A percentile compares a stretch with the other conserved stretches of the same genome.
Conservation (phyloP, 768 basidiomycete species). For the Chalciporus pseudorubinellus region DNA sequence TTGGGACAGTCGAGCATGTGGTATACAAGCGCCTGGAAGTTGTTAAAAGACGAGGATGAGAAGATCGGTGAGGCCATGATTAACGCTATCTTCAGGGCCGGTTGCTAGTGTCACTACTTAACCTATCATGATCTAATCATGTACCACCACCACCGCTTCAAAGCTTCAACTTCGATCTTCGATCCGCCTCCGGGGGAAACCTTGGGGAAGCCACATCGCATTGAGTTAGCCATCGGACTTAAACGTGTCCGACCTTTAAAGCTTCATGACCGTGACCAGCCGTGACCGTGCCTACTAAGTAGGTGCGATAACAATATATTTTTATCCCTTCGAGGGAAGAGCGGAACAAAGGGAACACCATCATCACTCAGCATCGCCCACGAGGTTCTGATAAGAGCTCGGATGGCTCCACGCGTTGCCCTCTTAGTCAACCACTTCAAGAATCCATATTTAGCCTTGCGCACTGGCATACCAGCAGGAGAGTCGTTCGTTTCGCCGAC, state of each 20-base stretch:
- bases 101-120: conserved; percentile 21
- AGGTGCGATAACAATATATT: no score
- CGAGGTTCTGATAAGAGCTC: neutral
- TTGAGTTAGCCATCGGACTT: no score
- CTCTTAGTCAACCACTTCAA: conserved; percentile 10
- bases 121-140: no score
- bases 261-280: no score
- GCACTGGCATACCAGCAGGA: neutral
- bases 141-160: no score
- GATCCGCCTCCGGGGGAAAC: no score
- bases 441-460: conserved; percentile 8
- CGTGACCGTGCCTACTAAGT: no score
- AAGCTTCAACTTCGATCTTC: no score
- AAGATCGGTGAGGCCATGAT: conserved; percentile 7
- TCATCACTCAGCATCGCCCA: neutral
- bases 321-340: neutral
- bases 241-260: no score
- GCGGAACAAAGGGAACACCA: neutral
- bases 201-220: no score
- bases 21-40: conserved; percentile 50
- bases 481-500: neutral
- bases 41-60: conserved; percentile 59
- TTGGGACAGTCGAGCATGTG: conserved; percentile 53
- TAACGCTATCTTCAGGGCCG: conserved; percentile 44
- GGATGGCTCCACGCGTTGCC: conserved; percentile 2